These are phyloP conservation scores for Populus alba DNA, from an alignment of 345 rosid genomes.

Conservation along the genomic window DNA sequence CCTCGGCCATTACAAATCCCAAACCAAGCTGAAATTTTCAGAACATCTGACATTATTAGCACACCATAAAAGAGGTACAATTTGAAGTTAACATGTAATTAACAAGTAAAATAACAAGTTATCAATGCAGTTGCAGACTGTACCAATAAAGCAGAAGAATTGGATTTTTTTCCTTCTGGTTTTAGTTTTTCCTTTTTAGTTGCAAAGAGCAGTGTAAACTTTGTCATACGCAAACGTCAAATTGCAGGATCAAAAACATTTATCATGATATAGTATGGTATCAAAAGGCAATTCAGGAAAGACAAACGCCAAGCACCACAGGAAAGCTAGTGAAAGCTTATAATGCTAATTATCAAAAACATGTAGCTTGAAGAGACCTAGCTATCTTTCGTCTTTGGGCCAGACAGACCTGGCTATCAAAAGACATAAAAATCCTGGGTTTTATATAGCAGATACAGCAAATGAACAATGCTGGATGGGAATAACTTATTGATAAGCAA, in stretches of 20 bases:
- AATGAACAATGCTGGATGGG: neutral
- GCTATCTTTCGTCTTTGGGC: neutral
- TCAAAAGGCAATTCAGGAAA: neutral
- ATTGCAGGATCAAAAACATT: neutral
- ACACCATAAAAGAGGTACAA: neutral
- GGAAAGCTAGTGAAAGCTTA: neutral
- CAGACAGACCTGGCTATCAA: neutral
- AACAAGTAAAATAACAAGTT: neutral
- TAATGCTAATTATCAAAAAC: neutral
- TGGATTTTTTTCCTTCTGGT: neutral
- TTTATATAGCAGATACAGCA: neutral
- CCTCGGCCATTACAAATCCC: conserved; percentile 69
- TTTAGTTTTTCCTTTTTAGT: neutral
- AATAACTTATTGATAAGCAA: neutral
- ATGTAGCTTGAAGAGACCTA: neutral
- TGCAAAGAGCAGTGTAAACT: neutral
- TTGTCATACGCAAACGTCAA: neutral
- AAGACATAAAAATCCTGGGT: neutral
- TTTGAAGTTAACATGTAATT: neutral
- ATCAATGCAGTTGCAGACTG: neutral
- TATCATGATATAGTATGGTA: neutral
- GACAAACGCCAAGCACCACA: neutral
- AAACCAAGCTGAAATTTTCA: conserved; percentile 53
- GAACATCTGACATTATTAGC: conserved; percentile 18
- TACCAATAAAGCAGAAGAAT: neutral